Evolutionary conservation across 2,329 filamentous ascomycete genomes (phyloP).

Genomic region (Calonectria hongkongensis): DNA sequence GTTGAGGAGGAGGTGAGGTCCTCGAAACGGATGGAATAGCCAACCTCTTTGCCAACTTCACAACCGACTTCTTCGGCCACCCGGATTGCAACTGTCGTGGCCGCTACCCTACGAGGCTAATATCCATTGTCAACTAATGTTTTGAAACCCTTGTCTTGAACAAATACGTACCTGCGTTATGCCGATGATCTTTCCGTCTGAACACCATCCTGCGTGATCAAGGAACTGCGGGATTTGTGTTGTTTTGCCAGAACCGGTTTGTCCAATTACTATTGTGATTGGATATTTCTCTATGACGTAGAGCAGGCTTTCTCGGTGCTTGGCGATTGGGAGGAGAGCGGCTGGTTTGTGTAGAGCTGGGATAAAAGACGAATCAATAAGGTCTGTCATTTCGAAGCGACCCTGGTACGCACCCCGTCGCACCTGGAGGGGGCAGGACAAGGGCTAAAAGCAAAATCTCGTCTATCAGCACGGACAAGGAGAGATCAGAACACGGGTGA

Average conservation of each 20-base stretch:
- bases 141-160: conserved; percentile 39
- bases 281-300: conserved; percentile 90
- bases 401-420: background rate
- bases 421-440: background rate
- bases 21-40: conserved; percentile 94
- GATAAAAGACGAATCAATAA: conserved; percentile 78
- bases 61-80: conserved; percentile 94
- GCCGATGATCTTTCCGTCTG: conserved; percentile 87
- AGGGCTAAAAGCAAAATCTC: background rate
- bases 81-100: conserved; percentile 89
- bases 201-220: conserved; percentile 91
- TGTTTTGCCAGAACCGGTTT: conserved; percentile 96
- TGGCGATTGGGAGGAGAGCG: conserved; percentile 88
- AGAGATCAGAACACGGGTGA: background rate
- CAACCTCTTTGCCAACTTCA: conserved; percentile 91
- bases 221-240: conserved; percentile 97
- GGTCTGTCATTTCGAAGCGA: conserved; percentile 69
- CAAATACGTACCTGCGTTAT: conserved; percentile 85
- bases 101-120: conserved; percentile 91
- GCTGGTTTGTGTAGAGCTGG: conserved; percentile 91
- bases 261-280: conserved; percentile 92
- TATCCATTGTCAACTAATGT: conserved; percentile 40
- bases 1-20: conserved; percentile 91
- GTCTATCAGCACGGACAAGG: too few species aligned
- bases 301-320: conserved; percentile 85